Percentiles rank a stretch among this genome's conserved stretches.
Evolutionary conservation across 176 grass and related monocot species (phyloP).

Genomic region (Zoysia pacifica): DNA sequence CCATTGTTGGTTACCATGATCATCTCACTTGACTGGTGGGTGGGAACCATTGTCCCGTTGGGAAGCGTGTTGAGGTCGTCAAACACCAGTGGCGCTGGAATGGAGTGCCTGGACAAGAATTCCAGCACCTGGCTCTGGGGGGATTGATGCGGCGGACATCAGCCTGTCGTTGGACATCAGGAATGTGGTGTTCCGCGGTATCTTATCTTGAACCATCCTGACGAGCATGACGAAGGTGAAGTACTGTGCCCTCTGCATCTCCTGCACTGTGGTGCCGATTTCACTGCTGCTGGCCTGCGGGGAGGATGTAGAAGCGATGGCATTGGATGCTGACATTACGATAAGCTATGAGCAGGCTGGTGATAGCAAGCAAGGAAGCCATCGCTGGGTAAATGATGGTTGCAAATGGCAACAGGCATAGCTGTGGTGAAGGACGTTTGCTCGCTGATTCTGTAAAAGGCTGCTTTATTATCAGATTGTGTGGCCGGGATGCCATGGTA

Average conservation of each 20-base stretch:
- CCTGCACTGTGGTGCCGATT: slow-evolving; percentile 24
- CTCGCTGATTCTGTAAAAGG: slow-evolving; percentile 17
- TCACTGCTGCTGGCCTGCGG: not conserved
- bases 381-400: slow-evolving; percentile 18
- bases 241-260: slow-evolving; percentile 59
- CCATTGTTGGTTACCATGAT: slow-evolving; percentile 40
- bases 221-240: slow-evolving; percentile 67
- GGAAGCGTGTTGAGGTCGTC: slow-evolving; percentile 53
- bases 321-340: not conserved
- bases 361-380: slow-evolving; percentile 2
- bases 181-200: slow-evolving; percentile 55
- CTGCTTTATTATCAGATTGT: slow-evolving; percentile 21
- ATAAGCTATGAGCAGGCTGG: slow-evolving; percentile 11
- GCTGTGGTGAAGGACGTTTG: not conserved
- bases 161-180: slow-evolving; percentile 55
- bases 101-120: slow-evolving; percentile 56
- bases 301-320: not conserved
- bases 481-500: not conserved
- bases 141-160: slow-evolving; percentile 45
- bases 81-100: slow-evolving; percentile 36
- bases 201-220: slow-evolving; percentile 61
- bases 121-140: slow-evolving; percentile 45
- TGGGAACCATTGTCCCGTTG: slow-evolving; percentile 51
- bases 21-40: slow-evolving; percentile 39
- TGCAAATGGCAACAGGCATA: not conserved